These are phyloP conservation scores for Debaryomyces castellii DNA, from an alignment of 805 yeast species.

Conservation along the genomic window DNA sequence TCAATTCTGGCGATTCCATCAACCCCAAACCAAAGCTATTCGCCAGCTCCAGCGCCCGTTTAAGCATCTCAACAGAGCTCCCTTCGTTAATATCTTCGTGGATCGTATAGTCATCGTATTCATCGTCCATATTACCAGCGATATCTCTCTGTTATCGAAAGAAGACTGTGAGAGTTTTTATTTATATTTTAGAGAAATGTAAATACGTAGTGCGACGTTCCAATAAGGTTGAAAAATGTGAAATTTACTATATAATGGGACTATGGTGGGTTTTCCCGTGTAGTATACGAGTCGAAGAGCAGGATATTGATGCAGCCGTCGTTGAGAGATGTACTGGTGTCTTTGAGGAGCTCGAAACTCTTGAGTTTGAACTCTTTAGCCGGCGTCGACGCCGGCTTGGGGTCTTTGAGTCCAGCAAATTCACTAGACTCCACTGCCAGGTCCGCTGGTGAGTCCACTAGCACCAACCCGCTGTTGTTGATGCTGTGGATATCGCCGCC, in stretches of 20 bases:
- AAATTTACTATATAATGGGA: not conserved
- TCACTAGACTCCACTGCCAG: not conserved
- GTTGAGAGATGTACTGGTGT: conserved; percentile 25
- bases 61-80: too few species aligned
- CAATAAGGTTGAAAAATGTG: not conserved
- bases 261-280: conserved; percentile 40
- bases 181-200: not conserved
- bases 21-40: not conserved
- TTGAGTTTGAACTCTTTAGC: conserved; percentile 24
- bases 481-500: conserved; percentile 33
- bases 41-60: not conserved
- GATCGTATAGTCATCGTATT: not conserved
- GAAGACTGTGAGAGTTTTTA: not conserved
- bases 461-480: conserved; percentile 25
- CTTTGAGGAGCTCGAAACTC: conserved; percentile 39
- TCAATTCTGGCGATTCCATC: not conserved
- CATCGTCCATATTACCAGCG: not conserved
- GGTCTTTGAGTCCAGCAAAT: conserved; percentile 4
- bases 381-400: not conserved
- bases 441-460: conserved; percentile 16
- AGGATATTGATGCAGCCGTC: conserved; percentile 36
- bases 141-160: not conserved
- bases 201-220: not conserved
- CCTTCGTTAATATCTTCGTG: not conserved
- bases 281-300: conserved; percentile 41